Evolutionary conservation across 208 protist species (phyloP), one percentile per base, ranked within the genome.

Genomic region (Tritrichomonas musculus): DNA sequence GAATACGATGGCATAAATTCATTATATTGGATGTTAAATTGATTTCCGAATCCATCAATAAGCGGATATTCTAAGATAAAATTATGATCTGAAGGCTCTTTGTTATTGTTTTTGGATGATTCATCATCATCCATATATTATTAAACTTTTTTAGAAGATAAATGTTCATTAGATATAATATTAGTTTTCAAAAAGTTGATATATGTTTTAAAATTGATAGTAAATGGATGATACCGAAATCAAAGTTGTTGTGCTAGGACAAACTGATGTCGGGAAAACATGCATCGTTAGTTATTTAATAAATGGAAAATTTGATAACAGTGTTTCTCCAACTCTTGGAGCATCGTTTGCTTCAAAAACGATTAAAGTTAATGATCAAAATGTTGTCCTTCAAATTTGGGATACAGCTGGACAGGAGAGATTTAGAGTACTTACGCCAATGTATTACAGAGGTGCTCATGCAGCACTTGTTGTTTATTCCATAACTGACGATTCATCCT

Each of bases 381-480:
- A 93, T 41, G 82, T 94, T 50, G 92, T 30, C 49, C 82, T 94
- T 57, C 94, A 95, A 57, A 93, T 94, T 41, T 95, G 94, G 93
- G 93, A 93, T 36, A 95, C 93, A 22, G 94, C 93, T 4, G 93
- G 93, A 25, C 92, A 94, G 55, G 93, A 95, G 84, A 53, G 92
- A 41, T 95, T 94, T 75, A 49, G 93, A 50, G 82, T 75, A 44
- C 55, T 96, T 77, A 93, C 95, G 30, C 95, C 95, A 27, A 95
- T 96, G 84, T 96, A 96, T 82, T 95, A 95, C 93, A 92, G 94
- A 50, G 94, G 93, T 39, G 94, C 95, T 22, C 92, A 82, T n/a
- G 94, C 94, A 17, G 95, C 95, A 27, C 92, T 96, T 39, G 65
- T 96, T 36, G 94, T 95, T 36, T 96, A 93, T 75, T 93, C 93